phyloP scores from a whole-genome alignment of 257 asterid species.

The Catharanthus roseus region DNA sequence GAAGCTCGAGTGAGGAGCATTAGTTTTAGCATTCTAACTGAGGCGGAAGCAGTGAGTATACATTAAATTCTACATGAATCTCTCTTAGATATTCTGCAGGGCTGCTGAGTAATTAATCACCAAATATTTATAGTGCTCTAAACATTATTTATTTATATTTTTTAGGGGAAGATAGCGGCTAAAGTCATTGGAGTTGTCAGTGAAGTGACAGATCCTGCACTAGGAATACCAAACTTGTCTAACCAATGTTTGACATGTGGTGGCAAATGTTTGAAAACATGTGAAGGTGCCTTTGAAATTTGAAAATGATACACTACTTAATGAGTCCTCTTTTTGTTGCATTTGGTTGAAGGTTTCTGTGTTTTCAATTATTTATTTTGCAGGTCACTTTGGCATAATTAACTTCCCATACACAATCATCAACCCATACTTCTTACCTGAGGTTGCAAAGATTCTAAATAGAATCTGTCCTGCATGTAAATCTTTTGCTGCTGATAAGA shows the following conservation, averaged over 20 bases:
- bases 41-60: slow-evolving; percentile 76
- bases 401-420: slow-evolving; percentile 63
- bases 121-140: not conserved
- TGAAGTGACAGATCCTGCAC: slow-evolving; percentile 84
- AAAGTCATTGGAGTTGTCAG: slow-evolving; percentile 39
- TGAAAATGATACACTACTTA: slow-evolving; percentile 17
- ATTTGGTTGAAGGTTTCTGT: slow-evolving; percentile 6
- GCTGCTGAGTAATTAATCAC: not conserved
- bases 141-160: slow-evolving; percentile 10
- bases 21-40: slow-evolving; percentile 52
- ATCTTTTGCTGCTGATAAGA: slow-evolving; percentile 41
- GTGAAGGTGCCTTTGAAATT: slow-evolving; percentile 64
- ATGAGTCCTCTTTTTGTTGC: slow-evolving; percentile 11
- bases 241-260: slow-evolving; percentile 77
- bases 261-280: slow-evolving; percentile 47
- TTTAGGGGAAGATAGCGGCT: slow-evolving; percentile 53
- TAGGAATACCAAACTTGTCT: slow-evolving; percentile 61
- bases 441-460: slow-evolving; percentile 67
- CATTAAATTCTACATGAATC: not conserved
- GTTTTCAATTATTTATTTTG: slow-evolving; percentile 23
- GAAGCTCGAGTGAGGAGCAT: slow-evolving; percentile 40
- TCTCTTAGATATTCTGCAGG: not conserved
- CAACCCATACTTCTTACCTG: slow-evolving; percentile 73
- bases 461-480: slow-evolving; percentile 90
- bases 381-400: slow-evolving; percentile 95